Base-by-base conservation (phyloP, 805 yeast species). In the Candida quercuum region DNA sequence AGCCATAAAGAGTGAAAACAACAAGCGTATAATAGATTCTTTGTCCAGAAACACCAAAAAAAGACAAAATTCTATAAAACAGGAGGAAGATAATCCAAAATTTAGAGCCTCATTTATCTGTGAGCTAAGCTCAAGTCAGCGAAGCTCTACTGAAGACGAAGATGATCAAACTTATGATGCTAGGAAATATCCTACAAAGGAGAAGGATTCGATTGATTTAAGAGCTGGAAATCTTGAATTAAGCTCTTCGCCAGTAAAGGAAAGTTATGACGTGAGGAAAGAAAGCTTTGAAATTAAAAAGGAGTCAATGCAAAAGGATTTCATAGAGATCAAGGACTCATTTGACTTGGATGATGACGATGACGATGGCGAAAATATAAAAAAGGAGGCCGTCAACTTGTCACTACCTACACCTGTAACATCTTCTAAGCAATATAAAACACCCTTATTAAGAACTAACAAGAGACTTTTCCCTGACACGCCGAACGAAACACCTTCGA, bases 401-500 rank as follows among this genome's bases (percentile, higher is more conserved):
- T 26, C 32, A n/a, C 14, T 43, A 2, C 48, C 48, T 15, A 44
- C 46, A 6, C 48, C 46, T 6, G 30, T 33, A 10, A 44, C 48
- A 8, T 25, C 27, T 6, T 13, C 21, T 1, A 41, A 35, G 16
- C 43, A 42, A 28, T 30, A 36, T 13, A 37, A 39, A 28, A 48
- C 50, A 1, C 52, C 52, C 17, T 17, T 37, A 12, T n/a, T 20
- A 8, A 23, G 23, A 17, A 17, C 15, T 16, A 38, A 41, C 13
- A 29, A 36, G 12, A 8, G 28, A 3, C 8, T 28, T 3, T 33
- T 32, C 4, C 23, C 42, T 6, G 40, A 46, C 14, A 49, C 52
- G 1, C 56, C 57, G 5, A 19, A 32, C 4, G 51, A 39, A 3
- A 47, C 53, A 1, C 52, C 53, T 25, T n/a, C 38, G 35, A 23